These are phyloP conservation scores for Boletus subparvulus DNA, from an alignment of 768 basidiomycete species.

Conservation along the genomic window DNA sequence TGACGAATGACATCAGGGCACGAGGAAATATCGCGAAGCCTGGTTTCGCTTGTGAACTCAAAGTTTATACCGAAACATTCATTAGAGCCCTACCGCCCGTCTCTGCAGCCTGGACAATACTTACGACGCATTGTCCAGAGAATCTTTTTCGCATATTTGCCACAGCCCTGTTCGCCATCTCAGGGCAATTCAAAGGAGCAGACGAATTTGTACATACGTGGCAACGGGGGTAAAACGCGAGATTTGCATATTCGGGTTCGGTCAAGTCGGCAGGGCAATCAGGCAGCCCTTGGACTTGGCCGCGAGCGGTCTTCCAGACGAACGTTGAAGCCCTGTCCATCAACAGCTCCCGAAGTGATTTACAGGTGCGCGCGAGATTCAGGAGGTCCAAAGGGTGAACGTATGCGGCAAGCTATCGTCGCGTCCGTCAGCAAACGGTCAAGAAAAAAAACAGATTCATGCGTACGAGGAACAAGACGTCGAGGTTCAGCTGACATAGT, in stretches of 20 bases:
- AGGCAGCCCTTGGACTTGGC: slow-evolving; percentile 39
- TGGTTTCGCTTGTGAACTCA: neutral
- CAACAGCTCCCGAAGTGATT: slow-evolving; percentile 20
- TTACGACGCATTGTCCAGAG: slow-evolving; percentile 10
- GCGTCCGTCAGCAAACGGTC: neutral
- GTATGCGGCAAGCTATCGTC: neutral
- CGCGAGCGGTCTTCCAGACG: slow-evolving; percentile 28
- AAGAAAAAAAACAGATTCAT: neutral
- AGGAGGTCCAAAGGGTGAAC: slow-evolving; percentile 1
- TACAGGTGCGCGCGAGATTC: slow-evolving; percentile 3
- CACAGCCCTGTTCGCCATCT: slow-evolving; percentile 3
- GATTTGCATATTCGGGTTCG: slow-evolving; percentile 45
- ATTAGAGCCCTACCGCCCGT: neutral
- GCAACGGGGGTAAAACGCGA: slow-evolving; percentile 35
- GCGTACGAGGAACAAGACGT: neutral
- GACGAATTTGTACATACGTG: neutral
- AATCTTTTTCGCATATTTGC: slow-evolving; percentile 1
- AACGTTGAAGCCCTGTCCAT: slow-evolving; percentile 31
- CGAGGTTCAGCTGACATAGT: neutral
- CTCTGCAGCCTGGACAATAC: slow-evolving; percentile 9
- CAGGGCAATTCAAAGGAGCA: neutral
- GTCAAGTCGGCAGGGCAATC: slow-evolving; percentile 9
- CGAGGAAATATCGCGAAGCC: neutral
- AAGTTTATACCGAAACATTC: too few species aligned
- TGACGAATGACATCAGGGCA: neutral